phyloP scores from a whole-genome alignment of 352 stramenopile genomes.

The Nothophytophthora sp. region DNA sequence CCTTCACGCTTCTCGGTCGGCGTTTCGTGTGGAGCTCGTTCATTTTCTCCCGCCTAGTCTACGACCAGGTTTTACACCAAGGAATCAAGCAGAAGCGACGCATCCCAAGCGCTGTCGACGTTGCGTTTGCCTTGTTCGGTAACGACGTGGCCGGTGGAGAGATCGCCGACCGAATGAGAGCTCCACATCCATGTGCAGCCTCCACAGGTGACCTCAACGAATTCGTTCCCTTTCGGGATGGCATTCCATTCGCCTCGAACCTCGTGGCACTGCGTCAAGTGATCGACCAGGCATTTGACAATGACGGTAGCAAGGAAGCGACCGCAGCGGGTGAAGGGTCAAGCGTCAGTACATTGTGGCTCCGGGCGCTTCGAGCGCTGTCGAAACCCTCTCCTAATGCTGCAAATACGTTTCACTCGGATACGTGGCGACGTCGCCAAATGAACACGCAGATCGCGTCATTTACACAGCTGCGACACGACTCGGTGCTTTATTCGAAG shows the following conservation, averaged over 20 bases:
- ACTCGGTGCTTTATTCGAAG: constrained; percentile 14
- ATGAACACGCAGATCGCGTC: constrained; percentile 16
- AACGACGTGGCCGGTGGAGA: constrained; percentile 19
- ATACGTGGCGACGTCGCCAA: neutral
- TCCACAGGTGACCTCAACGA: neutral
- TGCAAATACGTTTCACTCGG: constrained; percentile 1
- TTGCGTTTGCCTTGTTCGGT: constrained; percentile 22
- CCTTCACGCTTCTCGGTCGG: constrained; percentile 18
- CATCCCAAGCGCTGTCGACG: constrained; percentile 22
- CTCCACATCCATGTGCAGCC: neutral
- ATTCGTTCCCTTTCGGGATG: constrained; percentile 1
- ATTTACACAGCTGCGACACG: constrained; percentile 10
- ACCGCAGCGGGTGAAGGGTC: neutral
- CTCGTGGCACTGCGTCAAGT: constrained; percentile 2
- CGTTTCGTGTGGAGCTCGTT: constrained; percentile 28
- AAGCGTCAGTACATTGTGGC: constrained; percentile 6
- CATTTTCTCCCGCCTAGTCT: constrained; percentile 18
- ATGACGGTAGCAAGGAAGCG: neutral
- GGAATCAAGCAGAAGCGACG: constrained; percentile 8
- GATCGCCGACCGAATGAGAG: constrained; percentile 11
- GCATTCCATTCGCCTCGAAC: constrained; percentile 4
- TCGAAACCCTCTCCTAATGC: constrained; percentile 1
- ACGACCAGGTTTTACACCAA: constrained; percentile 8
- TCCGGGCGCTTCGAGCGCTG: constrained; percentile 4
- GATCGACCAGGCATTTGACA: neutral